Conservation (phyloP, 352 stramenopile species). For the Pythium rhizo-oryzae region DNA sequence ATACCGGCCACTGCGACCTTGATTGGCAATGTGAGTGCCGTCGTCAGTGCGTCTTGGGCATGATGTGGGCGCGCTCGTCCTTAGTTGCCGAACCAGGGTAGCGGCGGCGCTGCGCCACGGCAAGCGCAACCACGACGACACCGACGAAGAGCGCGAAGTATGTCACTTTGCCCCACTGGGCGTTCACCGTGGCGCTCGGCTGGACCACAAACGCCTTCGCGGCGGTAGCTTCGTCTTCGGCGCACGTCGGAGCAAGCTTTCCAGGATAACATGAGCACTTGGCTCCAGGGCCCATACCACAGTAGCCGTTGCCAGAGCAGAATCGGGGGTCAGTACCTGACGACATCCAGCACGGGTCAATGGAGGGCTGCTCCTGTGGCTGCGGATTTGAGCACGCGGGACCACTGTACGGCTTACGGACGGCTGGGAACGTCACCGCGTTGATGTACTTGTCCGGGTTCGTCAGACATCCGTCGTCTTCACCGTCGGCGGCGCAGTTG, state of each 20-base stretch:
- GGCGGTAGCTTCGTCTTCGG: not conserved
- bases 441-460: constrained; percentile 70
- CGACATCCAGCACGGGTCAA: constrained; percentile 84
- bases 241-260: constrained; percentile 21
- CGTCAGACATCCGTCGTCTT: constrained; percentile 60
- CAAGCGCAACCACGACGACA: constrained; percentile 12
- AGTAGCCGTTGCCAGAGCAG: constrained; percentile 73
- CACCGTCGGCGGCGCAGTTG: constrained; percentile 65
- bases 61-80: constrained; percentile 14
- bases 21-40: not conserved
- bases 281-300: constrained; percentile 57
- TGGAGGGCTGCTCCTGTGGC: constrained; percentile 38
- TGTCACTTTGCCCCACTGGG: constrained; percentile 17
- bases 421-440: constrained; percentile 48
- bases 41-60: constrained; percentile 3
- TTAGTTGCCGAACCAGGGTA: not conserved
- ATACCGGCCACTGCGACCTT: not conserved
- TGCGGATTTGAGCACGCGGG: constrained; percentile 28
- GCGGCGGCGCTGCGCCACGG: constrained; percentile 18
- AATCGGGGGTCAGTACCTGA: constrained; percentile 64
- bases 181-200: not conserved
- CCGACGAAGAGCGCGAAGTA: constrained; percentile 23
- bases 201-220: not conserved
- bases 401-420: constrained; percentile 55
- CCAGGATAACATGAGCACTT: constrained; percentile 57